These are phyloP conservation scores for Artemisia tridentata DNA, from an alignment of 129 eudicot species.

Conservation along the genomic window DNA sequence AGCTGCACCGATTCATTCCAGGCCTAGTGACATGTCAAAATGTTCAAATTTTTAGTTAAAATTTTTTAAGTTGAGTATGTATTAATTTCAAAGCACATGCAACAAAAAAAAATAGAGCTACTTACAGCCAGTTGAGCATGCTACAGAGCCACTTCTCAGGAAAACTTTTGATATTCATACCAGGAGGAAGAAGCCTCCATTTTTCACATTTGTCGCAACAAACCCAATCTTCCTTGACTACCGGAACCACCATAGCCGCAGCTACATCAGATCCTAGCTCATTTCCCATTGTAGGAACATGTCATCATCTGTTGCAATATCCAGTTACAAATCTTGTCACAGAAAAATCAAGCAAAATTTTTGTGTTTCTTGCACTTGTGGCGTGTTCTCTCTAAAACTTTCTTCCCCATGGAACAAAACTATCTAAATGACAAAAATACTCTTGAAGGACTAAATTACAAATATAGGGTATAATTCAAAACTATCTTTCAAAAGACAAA, in stretches of 20 bases:
- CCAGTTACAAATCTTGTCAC: constrained; percentile 5
- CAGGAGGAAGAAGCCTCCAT: constrained; percentile 96
- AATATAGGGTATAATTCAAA: no score
- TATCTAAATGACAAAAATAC: no score
- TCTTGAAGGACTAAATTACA: no score
- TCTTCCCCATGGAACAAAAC: no score
- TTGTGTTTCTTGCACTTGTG: no score
- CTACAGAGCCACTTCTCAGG: constrained; percentile 88
- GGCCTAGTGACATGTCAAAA: constrained; percentile 54
- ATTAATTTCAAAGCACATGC: constrained; percentile 15
- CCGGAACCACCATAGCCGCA: constrained; percentile 39
- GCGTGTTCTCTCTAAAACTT: no score
- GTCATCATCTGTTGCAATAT: constrained; percentile 66
- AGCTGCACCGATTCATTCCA: constrained; percentile 79
- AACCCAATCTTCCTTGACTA: constrained; percentile 85
- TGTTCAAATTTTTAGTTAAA: background rate
- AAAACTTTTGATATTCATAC: constrained; percentile 57
- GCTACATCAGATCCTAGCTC: constrained; percentile 45
- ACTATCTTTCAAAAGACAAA: background rate
- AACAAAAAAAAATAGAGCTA: background rate
- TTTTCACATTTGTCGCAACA: constrained; percentile 76
- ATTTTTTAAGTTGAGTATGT: background rate
- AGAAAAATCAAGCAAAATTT: no score
- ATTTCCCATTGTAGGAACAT: constrained; percentile 28
- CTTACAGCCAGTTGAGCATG: constrained; percentile 98